Evolutionary conservation across 1,284 basidiomycete genomes (phyloP).

Genomic region (Heterobasidion parviporum): DNA sequence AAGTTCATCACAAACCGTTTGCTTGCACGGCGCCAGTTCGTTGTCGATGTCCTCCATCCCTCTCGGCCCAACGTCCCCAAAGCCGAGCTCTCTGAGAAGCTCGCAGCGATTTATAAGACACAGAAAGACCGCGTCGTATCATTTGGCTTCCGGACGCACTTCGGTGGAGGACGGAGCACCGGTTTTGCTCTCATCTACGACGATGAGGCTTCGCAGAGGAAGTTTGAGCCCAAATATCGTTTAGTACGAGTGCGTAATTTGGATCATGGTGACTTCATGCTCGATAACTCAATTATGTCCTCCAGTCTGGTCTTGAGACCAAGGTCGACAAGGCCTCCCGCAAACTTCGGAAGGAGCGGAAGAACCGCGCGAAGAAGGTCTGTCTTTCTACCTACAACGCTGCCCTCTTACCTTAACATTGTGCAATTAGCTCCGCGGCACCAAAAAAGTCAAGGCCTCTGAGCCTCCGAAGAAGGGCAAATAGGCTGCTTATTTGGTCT

Average conservation of each 20-base stretch:
- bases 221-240: conserved; percentile 96
- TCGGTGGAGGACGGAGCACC: conserved; percentile 97
- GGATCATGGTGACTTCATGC: conserved; percentile 2
- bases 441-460: conserved; percentile 88
- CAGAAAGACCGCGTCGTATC: conserved; percentile 73
- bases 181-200: conserved; percentile 99
- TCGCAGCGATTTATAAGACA: conserved; percentile 74
- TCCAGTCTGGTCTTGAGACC: conserved; percentile 71
- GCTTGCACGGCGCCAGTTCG: conserved; percentile 87
- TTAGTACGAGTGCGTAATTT: conserved; percentile 77
- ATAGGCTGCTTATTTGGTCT: conserved; percentile 34
- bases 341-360: conserved; percentile 99
- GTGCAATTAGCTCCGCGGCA: conserved; percentile 67
- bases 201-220: conserved; percentile 88
- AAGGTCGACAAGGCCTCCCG: conserved; percentile 93
- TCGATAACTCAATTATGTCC: background rate
- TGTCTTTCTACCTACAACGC: conserved; percentile 10
- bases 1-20: conserved; percentile 99
- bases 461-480: conserved; percentile 85
- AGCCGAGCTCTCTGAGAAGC: conserved; percentile 89
- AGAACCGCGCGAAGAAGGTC: conserved; percentile 99
- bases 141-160: conserved; percentile 85
- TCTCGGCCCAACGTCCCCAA: conserved; percentile 93
- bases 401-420: background rate
- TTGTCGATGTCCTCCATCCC: conserved; percentile 95